Percentiles rank a stretch among this genome's conserved stretches.
Evolutionary conservation across 164 flowering plant species (phyloP).

Genomic region (Platanus orientalis): DNA sequence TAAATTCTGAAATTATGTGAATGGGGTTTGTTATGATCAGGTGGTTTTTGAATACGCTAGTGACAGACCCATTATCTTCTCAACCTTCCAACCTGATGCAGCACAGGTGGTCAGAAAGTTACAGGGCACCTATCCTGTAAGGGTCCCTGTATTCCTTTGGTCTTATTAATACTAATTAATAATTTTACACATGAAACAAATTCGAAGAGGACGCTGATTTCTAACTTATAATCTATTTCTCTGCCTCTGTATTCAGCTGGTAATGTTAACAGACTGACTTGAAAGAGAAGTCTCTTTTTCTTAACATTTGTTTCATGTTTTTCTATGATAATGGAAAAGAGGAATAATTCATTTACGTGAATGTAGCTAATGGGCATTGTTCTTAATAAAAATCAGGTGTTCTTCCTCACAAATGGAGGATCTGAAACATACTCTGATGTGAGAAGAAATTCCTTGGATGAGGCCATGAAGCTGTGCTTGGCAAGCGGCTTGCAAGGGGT

Average conservation of each 20-base stretch:
- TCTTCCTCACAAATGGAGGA: slow-evolving; percentile 87
- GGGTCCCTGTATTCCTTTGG: slow-evolving; percentile 14
- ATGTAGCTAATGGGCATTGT: not conserved
- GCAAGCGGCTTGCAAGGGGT: slow-evolving; percentile 78
- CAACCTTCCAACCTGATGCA: slow-evolving; percentile 91
- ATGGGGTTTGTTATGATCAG: slow-evolving; percentile 22
- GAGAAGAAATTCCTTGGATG: slow-evolving; percentile 84
- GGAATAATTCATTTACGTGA: not conserved
- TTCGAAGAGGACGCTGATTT: too few species aligned
- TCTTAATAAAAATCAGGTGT: slow-evolving; percentile 41
- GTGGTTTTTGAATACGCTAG: slow-evolving; percentile 58
- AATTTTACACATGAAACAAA: too few species aligned
- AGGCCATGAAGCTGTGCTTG: slow-evolving; percentile 65
- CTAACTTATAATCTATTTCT: too few species aligned
- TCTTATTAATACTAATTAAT: too few species aligned
- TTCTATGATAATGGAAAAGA: too few species aligned
- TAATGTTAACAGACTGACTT: too few species aligned
- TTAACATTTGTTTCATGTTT: not conserved
- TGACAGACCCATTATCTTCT: slow-evolving; percentile 77
- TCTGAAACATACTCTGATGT: slow-evolving; percentile 60
- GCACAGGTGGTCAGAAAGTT: slow-evolving; percentile 53
- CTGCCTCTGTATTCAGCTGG: too few species aligned
- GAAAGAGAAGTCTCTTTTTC: too few species aligned
- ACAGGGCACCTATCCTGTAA: slow-evolving; percentile 74
- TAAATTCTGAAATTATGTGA: not conserved